A percentile compares a stretch with the other conserved stretches of the same genome.
phyloP scores from a whole-genome alignment of 169 alveolate species.

The Eimeria sp. region DNA sequence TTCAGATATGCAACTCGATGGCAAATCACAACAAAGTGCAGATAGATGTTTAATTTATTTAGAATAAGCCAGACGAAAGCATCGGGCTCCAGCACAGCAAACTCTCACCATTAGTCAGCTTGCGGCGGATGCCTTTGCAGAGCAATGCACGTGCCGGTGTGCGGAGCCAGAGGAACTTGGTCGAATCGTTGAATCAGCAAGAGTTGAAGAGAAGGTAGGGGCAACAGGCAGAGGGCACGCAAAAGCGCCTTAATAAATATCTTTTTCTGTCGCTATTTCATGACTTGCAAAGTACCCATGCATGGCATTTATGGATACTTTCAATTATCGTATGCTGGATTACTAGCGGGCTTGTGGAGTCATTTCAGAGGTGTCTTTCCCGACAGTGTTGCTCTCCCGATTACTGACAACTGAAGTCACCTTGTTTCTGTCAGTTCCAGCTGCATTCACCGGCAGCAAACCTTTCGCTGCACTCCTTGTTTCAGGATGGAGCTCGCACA shows the following conservation, averaged over 20 bases:
- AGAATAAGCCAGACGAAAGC: background rate
- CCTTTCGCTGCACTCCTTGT: background rate
- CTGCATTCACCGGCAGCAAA: background rate
- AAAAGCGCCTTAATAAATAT: too few species aligned
- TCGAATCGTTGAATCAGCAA: constrained; percentile 28
- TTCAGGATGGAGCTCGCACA: constrained; percentile 50
- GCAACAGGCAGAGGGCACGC: background rate
- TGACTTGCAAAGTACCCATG: background rate
- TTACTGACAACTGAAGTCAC: background rate
- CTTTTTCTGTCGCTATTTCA: too few species aligned
- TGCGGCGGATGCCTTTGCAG: background rate
- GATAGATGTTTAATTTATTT: background rate
- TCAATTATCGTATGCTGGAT: too few species aligned
- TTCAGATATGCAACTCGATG: background rate
- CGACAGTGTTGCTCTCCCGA: background rate
- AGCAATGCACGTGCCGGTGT: constrained; percentile 45
- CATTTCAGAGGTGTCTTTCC: background rate
- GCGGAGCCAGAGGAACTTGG: constrained; percentile 28
- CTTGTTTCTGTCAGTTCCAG: background rate
- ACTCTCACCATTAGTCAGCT: background rate
- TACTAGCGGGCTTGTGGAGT: background rate
- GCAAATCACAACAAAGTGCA: background rate
- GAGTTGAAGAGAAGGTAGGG: constrained; percentile 55
- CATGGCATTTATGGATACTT: background rate
- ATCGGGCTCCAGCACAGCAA: background rate